A percentile compares a stretch with the other conserved stretches of the same genome.
These are phyloP conservation scores for Talaromyces wortmannii DNA, from an alignment of 495 filamentous ascomycete genomes.

Conservation along the genomic window DNA sequence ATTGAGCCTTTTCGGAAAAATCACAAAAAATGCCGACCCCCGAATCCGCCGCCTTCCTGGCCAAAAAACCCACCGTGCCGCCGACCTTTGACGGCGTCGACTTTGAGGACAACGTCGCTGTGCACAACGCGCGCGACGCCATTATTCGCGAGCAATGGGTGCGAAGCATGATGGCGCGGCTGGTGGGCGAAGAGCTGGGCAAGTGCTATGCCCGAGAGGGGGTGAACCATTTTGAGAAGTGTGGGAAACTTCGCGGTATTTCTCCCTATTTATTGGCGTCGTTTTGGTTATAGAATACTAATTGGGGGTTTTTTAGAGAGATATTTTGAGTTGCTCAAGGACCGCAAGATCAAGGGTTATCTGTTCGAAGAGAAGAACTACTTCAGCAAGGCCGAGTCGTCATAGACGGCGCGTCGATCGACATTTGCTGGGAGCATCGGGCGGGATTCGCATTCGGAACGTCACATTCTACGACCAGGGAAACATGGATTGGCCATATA, in stretches of 20 bases:
- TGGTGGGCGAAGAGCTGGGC: slow-evolving; percentile 88
- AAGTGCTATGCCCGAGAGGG: slow-evolving; percentile 95
- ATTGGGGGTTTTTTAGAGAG: slow-evolving; percentile 52
- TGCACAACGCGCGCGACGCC: slow-evolving; percentile 92
- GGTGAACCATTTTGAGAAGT: slow-evolving; percentile 97
- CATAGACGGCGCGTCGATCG: slow-evolving; percentile 3
- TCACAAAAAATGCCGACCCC: slow-evolving; percentile 67
- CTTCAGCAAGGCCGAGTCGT: slow-evolving; percentile 26
- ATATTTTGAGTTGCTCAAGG: slow-evolving; percentile 85
- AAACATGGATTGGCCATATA: too few relatives aligned
- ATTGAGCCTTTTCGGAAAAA: too few relatives aligned
- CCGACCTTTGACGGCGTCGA: slow-evolving; percentile 96
- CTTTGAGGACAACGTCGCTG: slow-evolving; percentile 80
- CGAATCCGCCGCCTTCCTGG: slow-evolving; percentile 86
- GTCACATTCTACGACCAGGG: too few relatives aligned
- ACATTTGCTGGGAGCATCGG: background rate
- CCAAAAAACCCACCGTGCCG: slow-evolving; percentile 88
- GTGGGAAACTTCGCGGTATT: slow-evolving; percentile 79
- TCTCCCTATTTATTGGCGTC: too few relatives aligned
- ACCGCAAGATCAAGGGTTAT: slow-evolving; percentile 81
- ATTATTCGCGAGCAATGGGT: slow-evolving; percentile 98
- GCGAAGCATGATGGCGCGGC: slow-evolving; percentile 88
- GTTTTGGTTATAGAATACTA: too few relatives aligned
- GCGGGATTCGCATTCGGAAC: too few relatives aligned
- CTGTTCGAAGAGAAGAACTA: slow-evolving; percentile 90